Evolutionary conservation across 2,329 filamentous ascomycete species (phyloP).

Genomic region (Colletotrichum sp.): DNA sequence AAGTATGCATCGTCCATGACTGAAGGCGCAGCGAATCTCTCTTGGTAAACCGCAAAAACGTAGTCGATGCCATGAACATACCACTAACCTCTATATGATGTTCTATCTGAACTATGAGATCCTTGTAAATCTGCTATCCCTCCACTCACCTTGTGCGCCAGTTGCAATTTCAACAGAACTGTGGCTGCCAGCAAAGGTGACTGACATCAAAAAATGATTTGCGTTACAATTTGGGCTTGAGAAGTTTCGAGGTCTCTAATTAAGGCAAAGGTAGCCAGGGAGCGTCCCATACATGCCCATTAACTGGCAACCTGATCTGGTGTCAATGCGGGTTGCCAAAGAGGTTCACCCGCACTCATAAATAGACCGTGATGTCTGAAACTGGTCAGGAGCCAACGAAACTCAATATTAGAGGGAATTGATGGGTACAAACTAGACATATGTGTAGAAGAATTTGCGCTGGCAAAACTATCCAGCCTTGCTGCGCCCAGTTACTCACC

Average conservation of each 20-base stretch:
- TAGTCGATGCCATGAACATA: neutral
- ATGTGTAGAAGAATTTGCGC: neutral
- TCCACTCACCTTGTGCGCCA: too few species aligned
- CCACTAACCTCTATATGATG: fast-evolving
- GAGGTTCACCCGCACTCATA: neutral
- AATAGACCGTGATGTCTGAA: neutral
- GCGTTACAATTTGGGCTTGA: neutral
- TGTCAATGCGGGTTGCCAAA: neutral
- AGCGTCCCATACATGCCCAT: neutral
- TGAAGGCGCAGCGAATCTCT: too few species aligned
- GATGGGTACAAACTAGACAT: neutral
- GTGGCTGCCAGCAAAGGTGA: neutral
- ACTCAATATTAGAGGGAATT: neutral
- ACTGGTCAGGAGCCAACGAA: neutral
- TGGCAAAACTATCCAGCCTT: neutral
- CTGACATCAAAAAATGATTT: neutral
- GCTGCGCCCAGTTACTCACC: neutral
- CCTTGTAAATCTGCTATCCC: neutral
- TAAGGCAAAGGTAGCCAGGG: neutral
- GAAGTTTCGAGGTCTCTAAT: neutral
- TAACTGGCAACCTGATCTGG: neutral
- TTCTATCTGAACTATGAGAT: neutral
- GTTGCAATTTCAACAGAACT: neutral
- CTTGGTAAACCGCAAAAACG: too few species aligned
- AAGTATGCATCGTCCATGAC: neutral